Evolutionary conservation across 164 flowering plant genomes (phyloP).

Genomic region (Chimonanthus salicifolius): DNA sequence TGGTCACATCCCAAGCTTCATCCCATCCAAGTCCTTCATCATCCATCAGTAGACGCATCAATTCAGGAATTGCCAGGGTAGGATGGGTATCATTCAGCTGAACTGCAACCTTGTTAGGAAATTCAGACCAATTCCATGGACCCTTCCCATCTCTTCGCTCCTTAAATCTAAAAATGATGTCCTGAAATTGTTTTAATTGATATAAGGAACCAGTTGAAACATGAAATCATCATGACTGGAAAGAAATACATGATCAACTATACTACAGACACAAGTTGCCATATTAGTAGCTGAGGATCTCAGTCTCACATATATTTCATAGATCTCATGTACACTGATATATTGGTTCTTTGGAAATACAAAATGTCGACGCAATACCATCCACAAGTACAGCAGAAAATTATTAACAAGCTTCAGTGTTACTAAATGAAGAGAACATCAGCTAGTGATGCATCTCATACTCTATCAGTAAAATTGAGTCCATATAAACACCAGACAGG

Average conservation of each 20-base stretch:
- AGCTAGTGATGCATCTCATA: neutral
- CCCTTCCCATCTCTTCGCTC: slow-evolving; percentile 59
- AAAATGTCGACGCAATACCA: neutral
- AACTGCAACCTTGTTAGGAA: slow-evolving; percentile 85
- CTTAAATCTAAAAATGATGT: slow-evolving; percentile 82
- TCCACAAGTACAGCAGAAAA: neutral
- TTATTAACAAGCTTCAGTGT: neutral
- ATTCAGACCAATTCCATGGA: slow-evolving; percentile 69
- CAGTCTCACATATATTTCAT: too few species aligned
- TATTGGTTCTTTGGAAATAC: neutral
- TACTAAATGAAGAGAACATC: neutral
- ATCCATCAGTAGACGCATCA: slow-evolving; percentile 92
- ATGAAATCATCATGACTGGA: neutral
- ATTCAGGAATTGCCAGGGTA: slow-evolving; percentile 93
- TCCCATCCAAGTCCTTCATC: slow-evolving; percentile 98
- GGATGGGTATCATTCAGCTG: slow-evolving; percentile 99
- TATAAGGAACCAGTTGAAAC: slow-evolving; percentile 2
- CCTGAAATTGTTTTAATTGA: slow-evolving; percentile 43
- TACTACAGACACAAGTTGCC: neutral
- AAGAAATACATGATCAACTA: neutral
- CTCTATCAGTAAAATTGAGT: neutral
- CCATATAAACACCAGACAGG: neutral
- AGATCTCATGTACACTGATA: neutral
- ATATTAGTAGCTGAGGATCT: neutral
- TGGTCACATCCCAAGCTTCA: slow-evolving; percentile 92